Base-by-base conservation (phyloP, 495 filamentous ascomycete genomes). In the Hypoxylon perforatum region DNA sequence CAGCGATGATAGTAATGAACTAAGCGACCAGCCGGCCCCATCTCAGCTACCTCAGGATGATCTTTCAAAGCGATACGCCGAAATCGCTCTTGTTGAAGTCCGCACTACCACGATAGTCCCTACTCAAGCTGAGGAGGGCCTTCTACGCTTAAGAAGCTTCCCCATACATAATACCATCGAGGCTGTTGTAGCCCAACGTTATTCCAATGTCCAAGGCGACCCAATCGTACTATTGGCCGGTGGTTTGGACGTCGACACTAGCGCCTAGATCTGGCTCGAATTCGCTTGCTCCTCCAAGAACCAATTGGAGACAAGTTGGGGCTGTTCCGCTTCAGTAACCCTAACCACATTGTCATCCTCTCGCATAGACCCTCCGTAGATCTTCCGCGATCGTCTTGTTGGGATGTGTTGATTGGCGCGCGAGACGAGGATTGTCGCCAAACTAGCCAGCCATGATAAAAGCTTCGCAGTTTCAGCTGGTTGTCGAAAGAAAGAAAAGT, bases 321-420 rank as follows among this genome's bases (percentile, higher is more conserved):
- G 30, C 30, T 33, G 30, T 21, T 19, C 41, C 41, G 17, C 41
- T 19, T 44, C 17, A 25, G 38, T 38, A 11, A 4, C 25, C 17
- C 39, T 61, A 61, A 39, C 57, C 38, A 53, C 14, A 38, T 53
- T 30, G 14, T 67, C 45, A 23, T 35, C n/a, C 19, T 41, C 52
- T 54, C 33, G 46, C 52, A 57, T 46, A 53, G 46, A 46, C 46
- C 51, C 6, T 18, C 36, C 41, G 17, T 48, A n/a, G 22, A 53
- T 48, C 41, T 57, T 57, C 30, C 25, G 44, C 30, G 36, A 50
- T 18, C 44, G 14, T 44, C 41, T 44, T 18, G 41, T 21, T 18
- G n/a, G 41, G 7, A 18, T 19, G 17, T 8, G 12, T 50, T 39
- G n/a, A 55, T 28, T 41, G 14, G 44, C 21, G 51, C 18, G 36